Evolutionary conservation across 495 filamentous ascomycete species (phyloP).

Genomic region (Podospora appendiculata): DNA sequence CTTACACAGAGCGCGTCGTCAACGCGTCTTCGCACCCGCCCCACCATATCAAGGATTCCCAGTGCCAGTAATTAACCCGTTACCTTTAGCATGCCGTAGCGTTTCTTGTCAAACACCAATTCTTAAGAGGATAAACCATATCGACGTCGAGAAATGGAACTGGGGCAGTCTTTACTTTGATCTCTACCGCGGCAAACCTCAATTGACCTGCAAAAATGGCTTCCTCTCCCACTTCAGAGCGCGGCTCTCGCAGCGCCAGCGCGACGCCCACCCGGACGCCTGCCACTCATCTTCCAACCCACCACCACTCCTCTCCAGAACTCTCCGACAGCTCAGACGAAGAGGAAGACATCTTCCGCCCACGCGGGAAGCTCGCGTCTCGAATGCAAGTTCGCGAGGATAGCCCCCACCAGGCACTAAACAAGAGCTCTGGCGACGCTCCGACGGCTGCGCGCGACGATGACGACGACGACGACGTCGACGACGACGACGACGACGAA

Average conservation of each 20-base stretch:
- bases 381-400: conserved; percentile 45
- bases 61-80: too few species aligned
- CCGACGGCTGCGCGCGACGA: conserved; percentile 15
- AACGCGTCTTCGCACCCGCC: too few species aligned
- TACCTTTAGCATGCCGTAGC: too few species aligned
- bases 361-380: conserved; percentile 63
- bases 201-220: conserved; percentile 31
- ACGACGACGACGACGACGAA: conserved; percentile 10
- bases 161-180: too few species aligned
- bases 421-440: not conserved
- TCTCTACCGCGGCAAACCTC: conserved; percentile 3
- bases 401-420: not conserved
- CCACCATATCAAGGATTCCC: too few species aligned
- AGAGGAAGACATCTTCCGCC: conserved; percentile 41
- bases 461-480: conserved; percentile 11
- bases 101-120: too few species aligned
- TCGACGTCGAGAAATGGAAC: too few species aligned
- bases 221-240: conserved; percentile 22
- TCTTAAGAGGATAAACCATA: too few species aligned
- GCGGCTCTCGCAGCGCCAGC: not conserved
- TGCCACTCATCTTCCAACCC: conserved; percentile 7
- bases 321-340: conserved; percentile 18
- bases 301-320: conserved; percentile 1
- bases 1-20: too few species aligned
- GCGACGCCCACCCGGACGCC: not conserved